Percentiles rank a stretch among this genome's conserved stretches.
Evolutionary conservation across 352 stramenopile species (phyloP).

Genomic region (Plasmopara halstedii): DNA sequence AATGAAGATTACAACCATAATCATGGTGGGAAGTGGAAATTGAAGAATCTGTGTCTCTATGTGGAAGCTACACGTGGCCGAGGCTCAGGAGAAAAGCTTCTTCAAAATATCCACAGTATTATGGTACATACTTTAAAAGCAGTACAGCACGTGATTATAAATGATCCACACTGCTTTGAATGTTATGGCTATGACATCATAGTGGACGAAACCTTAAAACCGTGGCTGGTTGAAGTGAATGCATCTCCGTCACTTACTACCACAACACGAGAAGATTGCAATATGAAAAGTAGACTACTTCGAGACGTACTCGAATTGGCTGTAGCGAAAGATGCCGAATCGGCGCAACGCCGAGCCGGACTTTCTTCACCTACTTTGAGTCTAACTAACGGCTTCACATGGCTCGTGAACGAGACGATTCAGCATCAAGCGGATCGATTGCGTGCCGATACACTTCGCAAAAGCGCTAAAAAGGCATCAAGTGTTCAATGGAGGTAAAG

Average conservation of each 20-base stretch:
- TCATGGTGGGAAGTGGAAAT: slow-evolving; percentile 87
- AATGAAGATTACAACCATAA: slow-evolving; percentile 89
- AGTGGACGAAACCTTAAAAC: slow-evolving; percentile 87
- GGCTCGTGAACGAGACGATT: slow-evolving; percentile 60
- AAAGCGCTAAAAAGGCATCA: slow-evolving; percentile 34
- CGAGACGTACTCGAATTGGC: slow-evolving; percentile 65
- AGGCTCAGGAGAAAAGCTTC: slow-evolving; percentile 46
- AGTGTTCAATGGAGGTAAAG: slow-evolving; percentile 28
- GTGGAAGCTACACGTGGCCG: slow-evolving; percentile 64
- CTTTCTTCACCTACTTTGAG: slow-evolving; percentile 37
- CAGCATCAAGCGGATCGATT: slow-evolving; percentile 46
- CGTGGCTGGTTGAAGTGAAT: slow-evolving; percentile 90
- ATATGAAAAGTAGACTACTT: slow-evolving; percentile 70
- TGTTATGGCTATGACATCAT: slow-evolving; percentile 95
- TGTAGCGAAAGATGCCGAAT: slow-evolving; percentile 36
- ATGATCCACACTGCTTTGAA: slow-evolving; percentile 92
- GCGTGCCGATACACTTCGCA: slow-evolving; percentile 35
- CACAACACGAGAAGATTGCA: slow-evolving; percentile 63
- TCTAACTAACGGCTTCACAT: slow-evolving; percentile 55
- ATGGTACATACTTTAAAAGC: slow-evolving; percentile 82
- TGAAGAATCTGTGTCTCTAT: slow-evolving; percentile 81
- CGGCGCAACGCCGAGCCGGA: slow-evolving; percentile 34
- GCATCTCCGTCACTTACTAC: slow-evolving; percentile 66
- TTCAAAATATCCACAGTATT: slow-evolving; percentile 62
- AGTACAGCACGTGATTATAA: slow-evolving; percentile 91